phyloP scores from a whole-genome alignment of 306 rosid genomes.

The Senna tora region DNA sequence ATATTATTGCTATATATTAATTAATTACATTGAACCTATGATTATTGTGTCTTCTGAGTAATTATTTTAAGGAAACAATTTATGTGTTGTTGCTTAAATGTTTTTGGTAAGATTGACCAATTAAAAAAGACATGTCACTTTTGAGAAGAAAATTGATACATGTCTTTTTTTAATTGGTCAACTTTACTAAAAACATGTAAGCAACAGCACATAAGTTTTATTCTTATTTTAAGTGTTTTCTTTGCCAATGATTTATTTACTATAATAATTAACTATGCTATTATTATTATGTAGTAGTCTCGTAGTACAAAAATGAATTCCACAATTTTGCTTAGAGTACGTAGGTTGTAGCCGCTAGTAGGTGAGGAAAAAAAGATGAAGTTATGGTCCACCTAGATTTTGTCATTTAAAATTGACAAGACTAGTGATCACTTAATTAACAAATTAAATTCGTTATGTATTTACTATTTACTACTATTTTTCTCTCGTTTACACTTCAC shows the following conservation, averaged over 20 bases:
- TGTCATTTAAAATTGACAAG: not conserved
- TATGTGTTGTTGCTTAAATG: no score
- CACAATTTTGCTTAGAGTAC: not conserved
- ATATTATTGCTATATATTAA: not conserved
- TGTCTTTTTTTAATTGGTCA: no score
- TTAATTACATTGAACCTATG: not conserved
- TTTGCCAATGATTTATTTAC: not conserved
- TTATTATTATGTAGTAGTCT: not conserved
- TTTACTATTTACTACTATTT: no score
- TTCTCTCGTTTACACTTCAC: no score
- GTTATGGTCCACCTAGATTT: not conserved
- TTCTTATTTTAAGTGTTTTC: not conserved
- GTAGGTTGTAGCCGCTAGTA: not conserved
- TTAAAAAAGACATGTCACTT: no score
- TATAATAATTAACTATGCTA: not conserved
- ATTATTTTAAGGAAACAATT: no score
- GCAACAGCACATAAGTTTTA: no score
- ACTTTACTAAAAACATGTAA: no score
- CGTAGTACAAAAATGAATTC: not conserved
- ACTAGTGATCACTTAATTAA: no score
- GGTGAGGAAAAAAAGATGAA: not conserved
- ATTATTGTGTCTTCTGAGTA: not conserved
- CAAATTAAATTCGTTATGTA: no score
- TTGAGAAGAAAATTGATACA: no score
- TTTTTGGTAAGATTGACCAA: no score